These are phyloP conservation scores for Globomyces sp. DNA, from an alignment of 371 early-diverging fungal species.

Conservation along the genomic window DNA sequence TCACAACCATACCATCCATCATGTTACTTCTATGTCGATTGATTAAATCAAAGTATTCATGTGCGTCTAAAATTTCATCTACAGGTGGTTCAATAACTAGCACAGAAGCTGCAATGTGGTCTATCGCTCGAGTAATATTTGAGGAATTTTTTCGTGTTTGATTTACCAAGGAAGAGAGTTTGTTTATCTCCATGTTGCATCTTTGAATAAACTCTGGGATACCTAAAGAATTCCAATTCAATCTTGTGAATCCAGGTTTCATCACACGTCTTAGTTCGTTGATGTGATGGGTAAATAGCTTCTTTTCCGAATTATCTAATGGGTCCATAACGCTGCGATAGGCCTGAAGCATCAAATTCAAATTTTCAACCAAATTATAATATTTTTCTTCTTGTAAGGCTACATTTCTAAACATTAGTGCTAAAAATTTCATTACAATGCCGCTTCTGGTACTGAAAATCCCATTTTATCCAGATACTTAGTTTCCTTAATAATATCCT, in stretches of 20 bases:
- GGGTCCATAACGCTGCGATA: slow-evolving; percentile 46
- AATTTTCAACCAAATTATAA: slow-evolving; percentile 48
- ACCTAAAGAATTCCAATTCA: slow-evolving; percentile 63
- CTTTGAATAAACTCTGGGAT: slow-evolving; percentile 57
- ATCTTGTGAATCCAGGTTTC: slow-evolving; percentile 58
- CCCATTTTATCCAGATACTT: slow-evolving; percentile 60
- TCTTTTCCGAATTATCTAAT: slow-evolving; percentile 50
- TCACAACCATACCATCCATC: slow-evolving; percentile 47
- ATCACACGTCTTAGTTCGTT: slow-evolving; percentile 53
- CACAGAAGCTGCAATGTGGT: slow-evolving; percentile 47
- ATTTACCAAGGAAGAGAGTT: slow-evolving; percentile 57
- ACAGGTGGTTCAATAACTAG: slow-evolving; percentile 49
- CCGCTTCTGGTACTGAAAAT: slow-evolving; percentile 52
- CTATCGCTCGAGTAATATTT: slow-evolving; percentile 52
- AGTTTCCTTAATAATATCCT: slow-evolving; percentile 58
- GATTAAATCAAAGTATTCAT: slow-evolving; percentile 57
- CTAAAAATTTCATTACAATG: slow-evolving; percentile 23
- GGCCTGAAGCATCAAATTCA: slow-evolving; percentile 45
- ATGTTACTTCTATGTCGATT: slow-evolving; percentile 44
- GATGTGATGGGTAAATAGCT: slow-evolving; percentile 48
- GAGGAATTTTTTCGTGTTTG: slow-evolving; percentile 58
- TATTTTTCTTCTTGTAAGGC: slow-evolving; percentile 63
- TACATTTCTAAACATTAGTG: slow-evolving; percentile 35
- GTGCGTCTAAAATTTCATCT: slow-evolving; percentile 53
- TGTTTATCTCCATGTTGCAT: slow-evolving; percentile 57